Evolutionary conservation across 1,284 basidiomycete species (phyloP).

Genomic region (Cronartium ribicola): DNA sequence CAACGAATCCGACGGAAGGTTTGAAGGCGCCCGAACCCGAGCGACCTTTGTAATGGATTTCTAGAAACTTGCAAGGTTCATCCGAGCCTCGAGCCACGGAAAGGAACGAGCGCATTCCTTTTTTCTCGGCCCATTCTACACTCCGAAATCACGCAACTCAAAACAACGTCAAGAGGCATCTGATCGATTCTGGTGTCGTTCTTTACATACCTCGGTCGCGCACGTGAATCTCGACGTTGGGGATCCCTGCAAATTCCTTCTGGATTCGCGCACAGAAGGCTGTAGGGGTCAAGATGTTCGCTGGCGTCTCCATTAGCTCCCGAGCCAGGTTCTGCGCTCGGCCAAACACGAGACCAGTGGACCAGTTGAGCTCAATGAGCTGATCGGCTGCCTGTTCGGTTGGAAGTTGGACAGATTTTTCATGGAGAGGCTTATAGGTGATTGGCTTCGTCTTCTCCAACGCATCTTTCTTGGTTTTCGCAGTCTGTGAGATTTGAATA

Average conservation of each 20-base stretch:
- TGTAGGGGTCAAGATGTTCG: conserved; percentile 75
- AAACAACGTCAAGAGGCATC: not conserved
- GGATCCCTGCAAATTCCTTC: conserved; percentile 64
- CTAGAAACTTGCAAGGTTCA: conserved; percentile 79
- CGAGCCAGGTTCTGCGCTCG: conserved; percentile 77
- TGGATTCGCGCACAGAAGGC: conserved; percentile 60
- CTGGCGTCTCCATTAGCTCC: conserved; percentile 75
- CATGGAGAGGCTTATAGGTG: conserved; percentile 20
- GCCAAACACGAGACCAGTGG: conserved; percentile 58
- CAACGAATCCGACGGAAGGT: conserved; percentile 70
- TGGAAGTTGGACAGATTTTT: conserved; percentile 11
- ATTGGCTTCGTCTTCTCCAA: conserved; percentile 32
- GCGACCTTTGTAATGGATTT: conserved; percentile 80
- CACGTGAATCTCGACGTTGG: conserved; percentile 67
- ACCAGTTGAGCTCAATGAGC: conserved; percentile 34
- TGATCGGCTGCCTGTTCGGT: conserved; percentile 17
- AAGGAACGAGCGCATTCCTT: conserved; percentile 63
- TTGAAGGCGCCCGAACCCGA: conserved; percentile 51
- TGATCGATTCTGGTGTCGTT: not conserved
- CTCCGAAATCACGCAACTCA: not conserved
- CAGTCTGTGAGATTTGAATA: conserved; percentile 9
- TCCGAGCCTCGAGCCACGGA: conserved; percentile 77
- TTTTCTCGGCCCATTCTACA: conserved; percentile 38
- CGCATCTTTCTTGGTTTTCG: conserved; percentile 34
- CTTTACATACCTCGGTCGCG: conserved; percentile 58